phyloP scores from a whole-genome alignment of 768 basidiomycete genomes.

The Pleurotus sapidus region DNA sequence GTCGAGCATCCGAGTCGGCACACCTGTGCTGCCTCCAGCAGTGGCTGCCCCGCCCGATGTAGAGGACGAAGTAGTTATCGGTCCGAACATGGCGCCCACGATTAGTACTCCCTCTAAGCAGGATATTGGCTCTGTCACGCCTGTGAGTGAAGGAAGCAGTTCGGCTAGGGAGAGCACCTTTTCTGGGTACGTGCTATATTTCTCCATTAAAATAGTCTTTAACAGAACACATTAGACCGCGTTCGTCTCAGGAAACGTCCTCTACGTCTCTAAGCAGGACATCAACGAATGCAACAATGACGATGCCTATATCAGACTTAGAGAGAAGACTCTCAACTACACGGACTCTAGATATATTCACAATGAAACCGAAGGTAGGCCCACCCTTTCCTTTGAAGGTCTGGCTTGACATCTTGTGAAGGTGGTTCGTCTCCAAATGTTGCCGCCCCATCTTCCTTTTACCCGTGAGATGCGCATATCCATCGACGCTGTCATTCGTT shows the following conservation, averaged over 20 bases:
- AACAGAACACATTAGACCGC: slow-evolving; percentile 37
- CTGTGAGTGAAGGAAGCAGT: slow-evolving; percentile 29
- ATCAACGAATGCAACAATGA: slow-evolving; percentile 44
- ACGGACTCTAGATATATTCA: slow-evolving; percentile 88
- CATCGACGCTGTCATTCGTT: slow-evolving; percentile 66
- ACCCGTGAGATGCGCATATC: slow-evolving; percentile 74
- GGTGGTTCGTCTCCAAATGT: slow-evolving; percentile 90
- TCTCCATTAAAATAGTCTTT: not conserved
- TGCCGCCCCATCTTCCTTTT: slow-evolving; percentile 75
- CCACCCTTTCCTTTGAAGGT: slow-evolving; percentile 5
- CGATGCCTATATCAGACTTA: slow-evolving; percentile 68
- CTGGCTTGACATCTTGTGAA: slow-evolving; percentile 26
- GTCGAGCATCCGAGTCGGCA: slow-evolving; percentile 49
- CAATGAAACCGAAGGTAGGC: slow-evolving; percentile 86
- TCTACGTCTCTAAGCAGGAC: slow-evolving; percentile 50
- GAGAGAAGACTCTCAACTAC: slow-evolving; percentile 78
- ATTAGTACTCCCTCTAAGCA: not conserved
- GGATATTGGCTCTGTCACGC: not conserved
- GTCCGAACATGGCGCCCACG: slow-evolving; percentile 35
- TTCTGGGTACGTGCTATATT: slow-evolving; percentile 47
- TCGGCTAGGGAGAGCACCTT: slow-evolving; percentile 51
- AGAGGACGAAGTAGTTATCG: slow-evolving; percentile 58
- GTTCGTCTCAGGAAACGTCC: slow-evolving; percentile 58
- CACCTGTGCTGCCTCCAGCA: slow-evolving; percentile 13
- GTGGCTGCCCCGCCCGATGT: slow-evolving; percentile 26